Conservation (phyloP, 805 yeast genomes). For the Yarrowia osloensis region DNA sequence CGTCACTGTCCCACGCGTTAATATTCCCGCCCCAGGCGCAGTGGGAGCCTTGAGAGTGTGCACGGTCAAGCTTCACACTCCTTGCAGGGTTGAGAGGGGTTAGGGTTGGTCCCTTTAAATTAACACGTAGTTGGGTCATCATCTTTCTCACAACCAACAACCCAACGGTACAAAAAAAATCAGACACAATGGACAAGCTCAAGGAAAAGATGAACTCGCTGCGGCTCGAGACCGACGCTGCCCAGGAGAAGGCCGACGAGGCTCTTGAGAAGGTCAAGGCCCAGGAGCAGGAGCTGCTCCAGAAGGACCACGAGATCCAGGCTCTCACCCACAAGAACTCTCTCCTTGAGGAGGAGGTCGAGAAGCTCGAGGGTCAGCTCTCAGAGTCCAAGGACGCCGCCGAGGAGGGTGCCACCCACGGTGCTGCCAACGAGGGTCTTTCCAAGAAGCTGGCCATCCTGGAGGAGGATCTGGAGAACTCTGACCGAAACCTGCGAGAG, state of each 20-base stretch:
- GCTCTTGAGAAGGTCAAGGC: constrained; percentile 76
- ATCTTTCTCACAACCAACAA: constrained; percentile 25
- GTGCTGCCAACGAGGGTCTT: constrained; percentile 86
- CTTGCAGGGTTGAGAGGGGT: constrained; percentile 6
- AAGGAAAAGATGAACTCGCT: constrained; percentile 77
- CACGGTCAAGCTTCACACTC: constrained; percentile 3
- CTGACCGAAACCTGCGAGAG: constrained; percentile 88
- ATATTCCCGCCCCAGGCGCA: constrained; percentile 2
- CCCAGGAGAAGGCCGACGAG: constrained; percentile 97
- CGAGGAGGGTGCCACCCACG: constrained; percentile 85
- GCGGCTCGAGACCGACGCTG: constrained; percentile 91
- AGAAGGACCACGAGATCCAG: constrained; percentile 93
- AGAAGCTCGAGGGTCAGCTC: constrained; percentile 70
- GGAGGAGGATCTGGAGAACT: constrained; percentile 88
- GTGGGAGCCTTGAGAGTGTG: neutral
- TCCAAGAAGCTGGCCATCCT: constrained; percentile 84
- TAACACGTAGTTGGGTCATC: constrained; percentile 30
- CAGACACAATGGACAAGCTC: constrained; percentile 50
- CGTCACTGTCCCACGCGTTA: neutral
- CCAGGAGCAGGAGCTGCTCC: constrained; percentile 87
- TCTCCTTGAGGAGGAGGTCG: constrained; percentile 77
- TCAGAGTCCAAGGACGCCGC: constrained; percentile 80
- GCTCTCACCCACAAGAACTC: constrained; percentile 90
- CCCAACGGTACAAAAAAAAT: neutral
- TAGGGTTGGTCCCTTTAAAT: constrained; percentile 27